A percentile compares a stretch with the other conserved stretches of the same genome.
Evolutionary conservation across 1,139 yeast genomes (phyloP).

Genomic region (Hemisphaericaspora lyxosophila): DNA sequence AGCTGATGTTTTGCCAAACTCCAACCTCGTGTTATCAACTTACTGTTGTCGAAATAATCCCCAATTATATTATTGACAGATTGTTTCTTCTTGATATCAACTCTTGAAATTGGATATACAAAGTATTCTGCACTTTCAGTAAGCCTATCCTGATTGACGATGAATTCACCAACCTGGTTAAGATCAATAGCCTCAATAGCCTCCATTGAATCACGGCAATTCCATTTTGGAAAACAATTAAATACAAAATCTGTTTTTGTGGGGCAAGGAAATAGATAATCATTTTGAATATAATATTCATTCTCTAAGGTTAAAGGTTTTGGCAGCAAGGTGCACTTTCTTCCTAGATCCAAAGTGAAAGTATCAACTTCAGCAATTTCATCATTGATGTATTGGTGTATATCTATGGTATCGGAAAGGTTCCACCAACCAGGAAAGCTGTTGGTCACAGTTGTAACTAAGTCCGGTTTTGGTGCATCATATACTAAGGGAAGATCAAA

Average conservation of each 20-base stretch:
- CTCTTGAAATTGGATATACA: constrained; percentile 8
- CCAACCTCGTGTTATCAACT: constrained; percentile 4
- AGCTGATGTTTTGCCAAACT: constrained; percentile 8
- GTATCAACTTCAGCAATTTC: background rate
- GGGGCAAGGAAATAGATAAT: background rate
- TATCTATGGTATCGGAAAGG: constrained; percentile 1
- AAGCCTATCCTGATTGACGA: constrained; percentile 5
- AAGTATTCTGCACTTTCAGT: constrained; percentile 10
- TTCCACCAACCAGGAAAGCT: constrained; percentile 9
- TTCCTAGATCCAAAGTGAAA: background rate
- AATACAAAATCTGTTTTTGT: background rate
- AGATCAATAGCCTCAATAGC: constrained; percentile 1
- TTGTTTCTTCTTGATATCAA: background rate
- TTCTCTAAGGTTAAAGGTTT: background rate
- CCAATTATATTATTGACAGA: background rate
- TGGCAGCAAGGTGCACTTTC: background rate
- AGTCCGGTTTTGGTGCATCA: background rate
- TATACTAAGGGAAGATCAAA: background rate
- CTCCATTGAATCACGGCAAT: background rate
- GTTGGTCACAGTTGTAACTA: background rate
- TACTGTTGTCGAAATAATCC: constrained; percentile 1
- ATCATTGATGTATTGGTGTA: constrained; percentile 3
- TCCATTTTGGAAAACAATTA: constrained; percentile 1
- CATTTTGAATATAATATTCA: background rate
- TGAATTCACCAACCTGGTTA: constrained; percentile 1